phyloP scores from a whole-genome alignment of 2,329 filamentous ascomycete genomes.

The Aspergillus chevalieri region DNA sequence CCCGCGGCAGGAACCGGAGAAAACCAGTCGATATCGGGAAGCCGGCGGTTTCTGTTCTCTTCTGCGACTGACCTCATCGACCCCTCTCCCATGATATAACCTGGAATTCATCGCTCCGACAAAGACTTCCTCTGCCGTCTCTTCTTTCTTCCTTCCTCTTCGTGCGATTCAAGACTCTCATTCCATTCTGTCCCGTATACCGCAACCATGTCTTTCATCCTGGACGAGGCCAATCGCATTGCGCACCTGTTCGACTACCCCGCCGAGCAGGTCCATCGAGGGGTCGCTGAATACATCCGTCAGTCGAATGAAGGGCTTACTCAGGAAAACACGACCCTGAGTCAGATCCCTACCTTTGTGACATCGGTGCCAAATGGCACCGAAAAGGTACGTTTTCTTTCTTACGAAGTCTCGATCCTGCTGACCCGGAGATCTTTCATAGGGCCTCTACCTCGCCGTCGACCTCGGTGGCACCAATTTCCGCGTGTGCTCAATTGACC shows the following conservation, averaged over 20 bases:
- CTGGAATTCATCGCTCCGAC: neutral
- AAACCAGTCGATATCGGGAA: neutral
- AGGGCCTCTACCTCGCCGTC: constrained; percentile 93
- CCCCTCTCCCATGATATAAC: constrained; percentile 12
- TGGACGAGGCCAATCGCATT: constrained; percentile 70
- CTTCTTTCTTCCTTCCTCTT: constrained; percentile 1
- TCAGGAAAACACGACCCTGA: constrained; percentile 72
- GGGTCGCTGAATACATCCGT: constrained; percentile 75
- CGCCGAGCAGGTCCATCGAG: constrained; percentile 69
- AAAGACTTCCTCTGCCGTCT: neutral
- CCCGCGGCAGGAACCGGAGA: too few species aligned
- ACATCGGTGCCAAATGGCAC: constrained; percentile 94
- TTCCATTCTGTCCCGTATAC: neutral
- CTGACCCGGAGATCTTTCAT: constrained; percentile 6
- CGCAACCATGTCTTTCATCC: constrained; percentile 33
- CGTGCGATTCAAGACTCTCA: neutral
- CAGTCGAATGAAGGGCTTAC: constrained; percentile 83
- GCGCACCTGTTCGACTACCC: constrained; percentile 81
- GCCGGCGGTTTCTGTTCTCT: neutral
- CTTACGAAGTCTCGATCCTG: neutral
- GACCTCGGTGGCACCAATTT: constrained; percentile 99
- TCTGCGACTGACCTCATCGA: constrained; percentile 27
- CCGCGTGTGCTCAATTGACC: constrained; percentile 87
- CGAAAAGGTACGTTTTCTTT: constrained; percentile 64
- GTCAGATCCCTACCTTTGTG: constrained; percentile 96